Evolutionary conservation across 108 stramenopile species (phyloP), one percentile per base, ranked within the genome.

Genomic region (Fragilaria radians): DNA sequence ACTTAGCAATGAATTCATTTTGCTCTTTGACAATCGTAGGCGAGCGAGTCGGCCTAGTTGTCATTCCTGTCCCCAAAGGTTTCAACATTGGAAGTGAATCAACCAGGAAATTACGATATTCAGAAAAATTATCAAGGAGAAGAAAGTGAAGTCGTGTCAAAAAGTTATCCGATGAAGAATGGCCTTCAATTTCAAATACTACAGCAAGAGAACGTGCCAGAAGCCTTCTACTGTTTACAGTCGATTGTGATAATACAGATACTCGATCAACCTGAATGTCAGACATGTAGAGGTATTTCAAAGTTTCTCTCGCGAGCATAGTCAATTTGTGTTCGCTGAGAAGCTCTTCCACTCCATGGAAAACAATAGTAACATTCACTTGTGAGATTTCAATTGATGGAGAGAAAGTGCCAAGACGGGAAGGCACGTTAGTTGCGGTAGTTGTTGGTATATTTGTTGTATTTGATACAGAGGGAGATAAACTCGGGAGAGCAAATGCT

Each of bases 11-110:
- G 4, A 42, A 42, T 14, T 42, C 36, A 42, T 42, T 42, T 14
- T 42, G 36, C 27, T 52, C 26, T 26, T 32, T 57, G 2, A 4
- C n/a, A 3, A 5, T 18, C 18, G 36, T 57, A 23, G 55, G 33
- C 32, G 3, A 30, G 7, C 55, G 25, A 7, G n/a, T 34, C 24
- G 25, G 22, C 7, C 4, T 19, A 23, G 19, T 19, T 19, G 31
- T 32, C 55, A 24, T n/a, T 33, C 1, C 28, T 36, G 55, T 19
- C 19, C 11, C 17, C 22, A 42, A 7, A 27, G 22, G 55, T 34
- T 1, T 32, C 22, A 57, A 57, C 3, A 22, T 9, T 3, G 28
- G 19, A 18, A 60, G 2, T 19, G 65, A 61, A 62, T 78, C 77
- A 1, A 63, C 65, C 5, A 76, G 22, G 32, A 18, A 4, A 1